Conservation (phyloP, 331 rosid species). For the Rosa hybrid region DNA sequence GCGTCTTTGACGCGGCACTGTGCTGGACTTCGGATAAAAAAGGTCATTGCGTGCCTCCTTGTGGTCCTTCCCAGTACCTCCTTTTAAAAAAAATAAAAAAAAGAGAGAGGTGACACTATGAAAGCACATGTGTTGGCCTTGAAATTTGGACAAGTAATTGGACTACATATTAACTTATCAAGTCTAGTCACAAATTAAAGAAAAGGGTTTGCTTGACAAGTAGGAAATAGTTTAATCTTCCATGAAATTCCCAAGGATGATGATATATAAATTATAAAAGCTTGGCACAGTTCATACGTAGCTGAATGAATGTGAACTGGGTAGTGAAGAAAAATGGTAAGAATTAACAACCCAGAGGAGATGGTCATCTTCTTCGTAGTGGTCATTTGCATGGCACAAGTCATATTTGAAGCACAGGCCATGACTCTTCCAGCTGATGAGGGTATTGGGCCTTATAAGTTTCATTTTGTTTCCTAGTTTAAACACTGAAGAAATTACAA, state of each 20-base stretch:
- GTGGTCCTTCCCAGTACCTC: too few relatives aligned
- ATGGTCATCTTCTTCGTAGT: neutral
- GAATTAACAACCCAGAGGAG: neutral
- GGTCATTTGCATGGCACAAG: neutral
- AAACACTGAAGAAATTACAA: neutral
- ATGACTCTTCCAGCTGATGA: conserved; percentile 13
- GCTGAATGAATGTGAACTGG: neutral
- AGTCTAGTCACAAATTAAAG: neutral
- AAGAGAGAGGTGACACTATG: neutral
- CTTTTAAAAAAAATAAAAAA: too few relatives aligned
- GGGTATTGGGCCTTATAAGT: neutral
- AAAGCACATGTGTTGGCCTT: neutral
- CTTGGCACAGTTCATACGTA: neutral
- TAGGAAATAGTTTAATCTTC: neutral
- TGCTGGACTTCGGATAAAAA: too few relatives aligned
- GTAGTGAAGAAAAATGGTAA: conserved; percentile 5
- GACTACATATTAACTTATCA: too few relatives aligned
- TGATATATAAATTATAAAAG: neutral
- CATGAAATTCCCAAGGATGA: neutral
- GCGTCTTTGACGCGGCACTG: too few relatives aligned
- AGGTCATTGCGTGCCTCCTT: too few relatives aligned
- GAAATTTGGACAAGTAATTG: neutral
- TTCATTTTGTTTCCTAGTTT: neutral
- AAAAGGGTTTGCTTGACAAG: neutral
- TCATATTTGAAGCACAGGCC: neutral